Percentiles rank a stretch among this genome's conserved stretches.
These are phyloP conservation scores for Domatiomyces globalis DNA, from an alignment of 2,329 filamentous ascomycete genomes.

Conservation along the genomic window DNA sequence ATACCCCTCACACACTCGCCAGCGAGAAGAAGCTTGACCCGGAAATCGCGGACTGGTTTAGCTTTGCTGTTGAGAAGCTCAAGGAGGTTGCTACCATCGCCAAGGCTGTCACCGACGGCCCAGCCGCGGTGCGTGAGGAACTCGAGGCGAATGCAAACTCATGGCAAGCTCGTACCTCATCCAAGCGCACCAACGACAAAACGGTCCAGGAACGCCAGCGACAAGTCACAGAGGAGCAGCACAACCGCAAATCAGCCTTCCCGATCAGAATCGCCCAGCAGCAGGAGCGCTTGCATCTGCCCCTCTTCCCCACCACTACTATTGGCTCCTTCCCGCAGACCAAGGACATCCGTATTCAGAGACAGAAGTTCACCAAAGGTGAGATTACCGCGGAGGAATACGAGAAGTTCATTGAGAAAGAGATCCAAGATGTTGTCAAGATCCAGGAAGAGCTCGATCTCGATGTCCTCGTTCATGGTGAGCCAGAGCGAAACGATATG, in stretches of 20 bases:
- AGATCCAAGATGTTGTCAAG: slow-evolving; percentile 88
- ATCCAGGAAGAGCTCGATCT: slow-evolving; percentile 97
- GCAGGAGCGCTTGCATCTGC: slow-evolving; percentile 83
- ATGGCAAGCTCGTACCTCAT: slow-evolving; percentile 76
- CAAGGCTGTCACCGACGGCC: slow-evolving; percentile 90
- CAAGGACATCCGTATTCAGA: slow-evolving; percentile 90
- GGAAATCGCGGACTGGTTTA: slow-evolving; percentile 96
- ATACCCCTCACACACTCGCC: slow-evolving; percentile 93
- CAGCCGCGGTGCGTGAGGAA: slow-evolving; percentile 69
- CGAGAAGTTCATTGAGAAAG: slow-evolving; percentile 98
- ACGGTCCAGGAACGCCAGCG: slow-evolving; percentile 93
- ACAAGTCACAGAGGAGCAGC: slow-evolving; percentile 67
- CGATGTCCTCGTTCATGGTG: slow-evolving; percentile 94
- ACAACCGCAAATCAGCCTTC: slow-evolving; percentile 90
- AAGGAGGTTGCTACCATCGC: slow-evolving; percentile 81
- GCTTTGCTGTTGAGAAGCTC: slow-evolving; percentile 91
- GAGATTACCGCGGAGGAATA: slow-evolving; percentile 88
- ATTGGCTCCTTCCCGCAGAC: slow-evolving; percentile 99
- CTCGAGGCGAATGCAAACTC: slow-evolving; percentile 97
- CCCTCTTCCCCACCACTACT: slow-evolving; percentile 96
- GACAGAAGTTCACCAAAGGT: slow-evolving; percentile 98
- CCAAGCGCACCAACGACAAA: slow-evolving; percentile 90
- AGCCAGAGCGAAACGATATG: slow-evolving; percentile 99
- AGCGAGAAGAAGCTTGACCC: slow-evolving; percentile 96
- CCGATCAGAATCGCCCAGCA: slow-evolving; percentile 70